Conservation (phyloP, 177 flowering plant genomes). For the Vitis hybrid region DNA sequence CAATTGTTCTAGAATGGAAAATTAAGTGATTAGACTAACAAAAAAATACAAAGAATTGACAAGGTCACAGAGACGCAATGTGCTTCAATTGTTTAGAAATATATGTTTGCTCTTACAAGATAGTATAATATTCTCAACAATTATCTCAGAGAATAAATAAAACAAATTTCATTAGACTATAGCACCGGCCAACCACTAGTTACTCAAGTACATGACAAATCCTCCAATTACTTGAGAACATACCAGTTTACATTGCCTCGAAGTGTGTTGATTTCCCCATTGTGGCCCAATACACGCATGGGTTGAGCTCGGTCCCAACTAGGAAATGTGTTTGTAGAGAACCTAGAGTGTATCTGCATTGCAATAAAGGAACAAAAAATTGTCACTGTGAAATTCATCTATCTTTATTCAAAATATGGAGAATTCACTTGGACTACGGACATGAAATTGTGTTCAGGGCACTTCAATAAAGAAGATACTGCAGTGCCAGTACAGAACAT, state of each 20-base stretch:
- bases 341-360: slow-evolving; percentile 84
- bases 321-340: slow-evolving; percentile 98
- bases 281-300: slow-evolving; percentile 97
- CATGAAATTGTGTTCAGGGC: slow-evolving; percentile 18
- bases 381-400: slow-evolving; percentile 19
- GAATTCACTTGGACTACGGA: slow-evolving; percentile 2
- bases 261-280: slow-evolving; percentile 98
- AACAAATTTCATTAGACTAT: background rate
- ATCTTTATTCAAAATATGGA: background rate
- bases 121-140: background rate
- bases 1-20: background rate
- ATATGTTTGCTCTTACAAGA: too few relatives aligned
- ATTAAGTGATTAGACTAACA: too few relatives aligned
- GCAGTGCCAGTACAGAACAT: slow-evolving; percentile 29
- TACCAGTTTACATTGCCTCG: slow-evolving; percentile 98
- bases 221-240: background rate
- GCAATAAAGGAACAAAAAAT: slow-evolving; percentile 13
- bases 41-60: too few relatives aligned
- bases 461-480: slow-evolving; percentile 18
- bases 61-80: too few relatives aligned
- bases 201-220: background rate
- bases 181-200: background rate
- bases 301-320: slow-evolving; percentile 99
- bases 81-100: too few relatives aligned
- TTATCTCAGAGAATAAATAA: background rate